phyloP scores from a whole-genome alignment of 2,329 filamentous ascomycete species.

The Monascus ruber region DNA sequence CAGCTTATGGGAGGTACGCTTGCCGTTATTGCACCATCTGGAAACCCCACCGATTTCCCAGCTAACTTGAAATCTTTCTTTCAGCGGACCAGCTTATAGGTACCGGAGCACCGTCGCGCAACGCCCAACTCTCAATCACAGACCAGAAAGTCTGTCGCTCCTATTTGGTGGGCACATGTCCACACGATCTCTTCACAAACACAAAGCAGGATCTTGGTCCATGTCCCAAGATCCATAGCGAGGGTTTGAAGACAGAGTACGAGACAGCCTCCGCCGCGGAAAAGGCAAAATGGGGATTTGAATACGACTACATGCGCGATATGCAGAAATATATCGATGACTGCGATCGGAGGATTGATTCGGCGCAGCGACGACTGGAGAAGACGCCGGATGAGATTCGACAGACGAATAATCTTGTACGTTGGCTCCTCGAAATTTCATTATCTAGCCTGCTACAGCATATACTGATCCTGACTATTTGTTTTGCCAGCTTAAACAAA shows the following conservation, averaged over 20 bases:
- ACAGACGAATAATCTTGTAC: constrained; percentile 75
- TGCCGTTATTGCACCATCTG: constrained; percentile 1
- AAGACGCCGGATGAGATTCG: constrained; percentile 97
- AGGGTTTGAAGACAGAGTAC: constrained; percentile 81
- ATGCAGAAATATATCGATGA: constrained; percentile 95
- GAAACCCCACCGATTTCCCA: neutral
- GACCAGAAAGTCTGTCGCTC: constrained; percentile 92
- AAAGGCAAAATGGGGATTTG: constrained; percentile 72
- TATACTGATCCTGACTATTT: neutral
- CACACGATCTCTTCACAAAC: constrained; percentile 98
- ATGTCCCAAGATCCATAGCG: constrained; percentile 79
- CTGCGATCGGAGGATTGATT: constrained; percentile 87
- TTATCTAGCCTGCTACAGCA: neutral
- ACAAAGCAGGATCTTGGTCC: constrained; percentile 94
- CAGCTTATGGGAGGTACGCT: constrained; percentile 58
- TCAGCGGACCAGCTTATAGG: constrained; percentile 61
- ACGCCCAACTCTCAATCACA: constrained; percentile 72
- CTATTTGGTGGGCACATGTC: constrained; percentile 85
- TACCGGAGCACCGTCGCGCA: constrained; percentile 59
- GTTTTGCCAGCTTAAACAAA: constrained; percentile 57
- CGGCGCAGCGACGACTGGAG: constrained; percentile 77
- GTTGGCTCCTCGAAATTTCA: constrained; percentile 4
- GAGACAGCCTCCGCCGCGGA: constrained; percentile 60
- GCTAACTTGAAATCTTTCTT: constrained; percentile 15
- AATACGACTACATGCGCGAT: constrained; percentile 93